Evolutionary conservation across 495 filamentous ascomycete genomes (phyloP).

Genomic region (Jackrogersella multiformis): DNA sequence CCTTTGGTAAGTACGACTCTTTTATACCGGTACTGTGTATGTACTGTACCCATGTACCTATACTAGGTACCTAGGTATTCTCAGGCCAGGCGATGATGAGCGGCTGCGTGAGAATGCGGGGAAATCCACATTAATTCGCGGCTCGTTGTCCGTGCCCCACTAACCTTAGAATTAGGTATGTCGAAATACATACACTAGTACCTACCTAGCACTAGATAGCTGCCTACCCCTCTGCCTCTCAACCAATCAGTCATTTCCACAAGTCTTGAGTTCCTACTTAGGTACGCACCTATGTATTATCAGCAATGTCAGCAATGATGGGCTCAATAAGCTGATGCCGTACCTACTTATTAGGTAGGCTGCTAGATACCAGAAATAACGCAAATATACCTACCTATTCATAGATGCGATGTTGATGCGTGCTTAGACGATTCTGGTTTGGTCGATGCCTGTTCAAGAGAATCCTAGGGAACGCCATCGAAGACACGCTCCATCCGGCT

Average conservation of each 20-base stretch:
- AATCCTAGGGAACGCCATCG: not conserved
- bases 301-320: conserved; percentile 1
- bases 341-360: no score
- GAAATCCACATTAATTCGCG: conserved; percentile 38
- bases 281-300: not conserved
- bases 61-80: no score
- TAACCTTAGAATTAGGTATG: not conserved
- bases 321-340: not conserved
- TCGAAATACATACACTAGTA: not conserved
- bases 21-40: no score
- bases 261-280: not conserved
- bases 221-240: not conserved
- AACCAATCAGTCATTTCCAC: not conserved
- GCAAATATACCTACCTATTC: no score
- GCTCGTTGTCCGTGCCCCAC: conserved; percentile 18
- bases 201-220: no score
- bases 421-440: not conserved
- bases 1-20: conserved; percentile 1
- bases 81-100: conserved; percentile 33
- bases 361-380: conserved; percentile 4
- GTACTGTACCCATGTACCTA: no score
- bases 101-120: conserved; percentile 39
- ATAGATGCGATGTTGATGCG: not conserved
- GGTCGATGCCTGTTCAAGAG: not conserved
- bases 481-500: not conserved